A percentile compares a stretch with the other conserved stretches of the same genome.
Conservation (phyloP, 129 eudicot species). For the Oenanthe sinensis region DNA sequence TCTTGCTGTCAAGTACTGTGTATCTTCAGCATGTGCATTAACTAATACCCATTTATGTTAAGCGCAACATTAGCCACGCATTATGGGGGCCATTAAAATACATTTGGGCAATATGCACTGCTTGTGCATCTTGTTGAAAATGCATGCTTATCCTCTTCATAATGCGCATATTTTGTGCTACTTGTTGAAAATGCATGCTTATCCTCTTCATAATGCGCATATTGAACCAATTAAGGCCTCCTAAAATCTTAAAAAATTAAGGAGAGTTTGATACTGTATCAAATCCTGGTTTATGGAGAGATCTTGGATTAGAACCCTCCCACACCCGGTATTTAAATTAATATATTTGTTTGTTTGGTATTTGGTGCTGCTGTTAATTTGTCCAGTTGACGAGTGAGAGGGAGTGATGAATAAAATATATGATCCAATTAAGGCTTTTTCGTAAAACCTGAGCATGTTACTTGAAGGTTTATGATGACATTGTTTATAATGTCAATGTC, state of each 20-base stretch:
- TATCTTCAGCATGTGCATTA: neutral
- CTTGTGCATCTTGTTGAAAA: neutral
- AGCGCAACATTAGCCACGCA: neutral
- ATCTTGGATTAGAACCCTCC: neutral
- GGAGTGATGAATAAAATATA: no score
- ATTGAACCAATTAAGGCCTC: neutral
- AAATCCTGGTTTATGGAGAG: neutral
- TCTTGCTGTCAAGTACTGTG: neutral
- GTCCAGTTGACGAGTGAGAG: no score
- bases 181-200: neutral
- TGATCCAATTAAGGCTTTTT: no score
- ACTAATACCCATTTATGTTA: neutral
- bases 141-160: neutral
- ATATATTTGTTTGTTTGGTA: no score
- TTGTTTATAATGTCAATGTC: no score
- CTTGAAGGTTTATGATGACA: no score
- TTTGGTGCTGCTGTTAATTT: neutral
- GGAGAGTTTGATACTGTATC: neutral
- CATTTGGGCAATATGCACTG: neutral
- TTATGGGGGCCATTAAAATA: neutral
- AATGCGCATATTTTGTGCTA: neutral
- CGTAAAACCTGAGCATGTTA: no score
- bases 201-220: neutral
- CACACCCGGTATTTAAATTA: neutral
- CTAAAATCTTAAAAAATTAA: neutral